phyloP scores from a whole-genome alignment of 257 asterid genomes.

The Nicotiana sylvestris region DNA sequence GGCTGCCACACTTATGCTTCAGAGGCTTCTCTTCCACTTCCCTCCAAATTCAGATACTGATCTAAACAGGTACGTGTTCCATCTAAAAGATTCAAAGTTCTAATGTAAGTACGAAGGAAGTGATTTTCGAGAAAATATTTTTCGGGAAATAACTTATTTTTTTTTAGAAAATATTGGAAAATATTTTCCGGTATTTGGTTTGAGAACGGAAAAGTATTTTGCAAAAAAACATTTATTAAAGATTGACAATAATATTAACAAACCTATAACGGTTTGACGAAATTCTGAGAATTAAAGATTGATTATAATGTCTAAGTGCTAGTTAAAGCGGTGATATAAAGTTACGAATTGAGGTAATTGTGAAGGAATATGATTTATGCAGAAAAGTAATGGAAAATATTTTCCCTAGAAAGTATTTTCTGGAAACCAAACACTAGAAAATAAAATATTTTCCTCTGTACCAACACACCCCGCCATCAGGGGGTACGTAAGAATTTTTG shows the following conservation, averaged over 20 bases:
- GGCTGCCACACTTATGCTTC: slow-evolving; percentile 58
- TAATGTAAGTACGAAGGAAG: not conserved
- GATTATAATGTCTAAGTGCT: not conserved
- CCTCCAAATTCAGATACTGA: slow-evolving; percentile 80
- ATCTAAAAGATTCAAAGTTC: not conserved
- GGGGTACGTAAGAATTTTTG: too few species aligned
- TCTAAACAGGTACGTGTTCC: slow-evolving; percentile 54
- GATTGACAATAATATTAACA: not conserved
- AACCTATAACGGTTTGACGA: not conserved
- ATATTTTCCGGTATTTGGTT: not conserved
- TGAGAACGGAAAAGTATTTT: not conserved
- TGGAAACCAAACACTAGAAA: not conserved
- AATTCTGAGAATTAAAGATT: not conserved
- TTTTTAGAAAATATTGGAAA: not conserved
- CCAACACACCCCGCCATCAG: not conserved
- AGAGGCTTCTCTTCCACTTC: slow-evolving; percentile 71
- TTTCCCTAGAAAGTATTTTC: not conserved
- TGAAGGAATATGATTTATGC: not conserved
- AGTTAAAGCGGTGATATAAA: not conserved
- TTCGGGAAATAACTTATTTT: not conserved
- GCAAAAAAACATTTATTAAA: not conserved
- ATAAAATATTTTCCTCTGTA: not conserved
- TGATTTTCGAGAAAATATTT: not conserved
- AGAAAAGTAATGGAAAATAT: not conserved
- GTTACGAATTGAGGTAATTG: not conserved